Conservation (phyloP, 345 rosid genomes). For the Conringia planisiliqua region DNA sequence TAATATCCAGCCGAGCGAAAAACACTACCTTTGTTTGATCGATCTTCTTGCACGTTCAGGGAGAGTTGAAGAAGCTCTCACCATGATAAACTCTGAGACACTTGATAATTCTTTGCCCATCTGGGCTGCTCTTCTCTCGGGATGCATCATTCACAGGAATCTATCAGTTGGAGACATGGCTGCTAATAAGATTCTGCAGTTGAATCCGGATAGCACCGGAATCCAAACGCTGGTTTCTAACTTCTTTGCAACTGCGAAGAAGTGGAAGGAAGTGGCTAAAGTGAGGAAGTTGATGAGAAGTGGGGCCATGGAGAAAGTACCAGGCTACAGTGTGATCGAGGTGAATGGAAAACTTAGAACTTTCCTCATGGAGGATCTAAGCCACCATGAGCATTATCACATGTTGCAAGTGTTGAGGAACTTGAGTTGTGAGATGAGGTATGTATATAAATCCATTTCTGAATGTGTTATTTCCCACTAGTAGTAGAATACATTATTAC, state of each 20-base stretch:
- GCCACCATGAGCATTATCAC: constrained; percentile 41
- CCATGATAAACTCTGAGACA: constrained; percentile 47
- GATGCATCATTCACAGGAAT: constrained; percentile 58
- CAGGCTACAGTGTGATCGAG: constrained; percentile 61
- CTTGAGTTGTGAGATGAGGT: constrained; percentile 48
- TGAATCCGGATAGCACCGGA: constrained; percentile 58
- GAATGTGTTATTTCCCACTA: background rate
- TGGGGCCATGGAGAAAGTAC: constrained; percentile 50
- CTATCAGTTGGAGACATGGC: constrained; percentile 53
- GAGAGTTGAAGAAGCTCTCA: constrained; percentile 57
- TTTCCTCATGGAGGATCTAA: constrained; percentile 64
- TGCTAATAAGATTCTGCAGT: constrained; percentile 52
- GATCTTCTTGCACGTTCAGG: constrained; percentile 78
- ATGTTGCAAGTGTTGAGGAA: constrained; percentile 40
- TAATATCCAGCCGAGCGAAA: constrained; percentile 55
- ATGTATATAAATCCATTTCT: background rate
- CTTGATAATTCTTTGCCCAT: constrained; percentile 43
- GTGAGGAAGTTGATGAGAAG: constrained; percentile 63
- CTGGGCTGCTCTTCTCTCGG: constrained; percentile 84
- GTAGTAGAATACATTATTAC: no score
- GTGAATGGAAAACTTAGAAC: constrained; percentile 53
- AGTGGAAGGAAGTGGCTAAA: constrained; percentile 56
- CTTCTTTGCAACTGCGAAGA: constrained; percentile 54
- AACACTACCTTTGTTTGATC: constrained; percentile 64
- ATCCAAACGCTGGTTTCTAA: constrained; percentile 60